Evolutionary conservation across 805 yeast genomes (phyloP), one percentile per base, ranked within the genome.

Genomic region (Helenozyma rhizophorensis): DNA sequence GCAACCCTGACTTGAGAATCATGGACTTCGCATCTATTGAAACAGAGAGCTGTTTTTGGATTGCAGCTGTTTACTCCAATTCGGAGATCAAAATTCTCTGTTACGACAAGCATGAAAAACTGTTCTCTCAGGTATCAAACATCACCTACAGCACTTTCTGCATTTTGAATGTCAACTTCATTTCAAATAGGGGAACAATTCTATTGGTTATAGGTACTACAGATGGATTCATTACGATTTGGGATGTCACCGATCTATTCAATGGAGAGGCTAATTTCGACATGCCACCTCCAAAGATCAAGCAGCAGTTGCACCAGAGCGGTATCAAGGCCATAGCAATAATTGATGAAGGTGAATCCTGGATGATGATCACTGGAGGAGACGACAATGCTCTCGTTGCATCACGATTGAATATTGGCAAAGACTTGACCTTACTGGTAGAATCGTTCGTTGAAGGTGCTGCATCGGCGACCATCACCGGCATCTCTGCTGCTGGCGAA

Each of bases 391-490:
- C 87, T 0, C 50, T 82, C 21, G 37, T 56, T 1, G 30, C 62
- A 7, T 54, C 58, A 1, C 50, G 45, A 8, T 46, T 54, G 7
- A 13, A 13, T 4, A 26, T 17, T 6, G 12, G 24, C 9, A 8
- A 17, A 8, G 8, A 47, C 2, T 32, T 53, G 3, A 30, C 25
- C 1, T 50, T 74, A 18, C 39, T 42, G 0, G 50, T 62, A 0
- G 34, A 47, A 0, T 48, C 65, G 1, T 68, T 71, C 40, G 56
- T 61, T 4, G 63, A 62, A 8, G 55, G 60, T 17, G 96, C 95
- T 0, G 96, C 95, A 2, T 76, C 96, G 0, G 82, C 96, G 0
- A 84, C 97, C 0, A 78, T 90, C 23, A 87, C 97, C 0, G 74
- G 84, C 0, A 61, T 87, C 2, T 56, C 66, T 1, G 23, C 53